Evolutionary conservation across 83 land plant genomes (phyloP), one percentile per base, ranked within the genome.

Genomic region (Picea engelmannii): DNA sequence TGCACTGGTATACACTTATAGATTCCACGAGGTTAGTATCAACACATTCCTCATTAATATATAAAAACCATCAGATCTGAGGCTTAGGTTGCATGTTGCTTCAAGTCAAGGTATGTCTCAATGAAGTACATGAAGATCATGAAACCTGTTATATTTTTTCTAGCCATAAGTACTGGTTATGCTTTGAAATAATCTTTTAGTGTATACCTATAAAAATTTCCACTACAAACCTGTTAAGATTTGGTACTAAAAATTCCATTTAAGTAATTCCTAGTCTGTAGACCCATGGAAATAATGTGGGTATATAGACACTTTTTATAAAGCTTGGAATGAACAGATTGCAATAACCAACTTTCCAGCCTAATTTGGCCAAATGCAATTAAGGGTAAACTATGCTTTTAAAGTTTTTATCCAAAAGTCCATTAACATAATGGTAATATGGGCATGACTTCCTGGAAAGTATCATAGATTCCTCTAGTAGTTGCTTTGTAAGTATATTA

Each of bases 81-180:
- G 2, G 35, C 35, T 31, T 31, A 31, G 2, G 35, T 31, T 31
- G 35, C 35, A 31, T 31, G 35, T 31, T 31, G 35, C 35, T 2
- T 31, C 35, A 31, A 31, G 35, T 31, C 47, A 42, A 42, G 47
- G 47, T 42, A 42, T 42, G 5, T 42, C 47, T 42, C 47, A 42
- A 6, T 42, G 47, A 42, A 42, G 7, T 42, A 95, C 94, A 97
- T 89, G 35, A 90, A 81, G 7, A 91, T 83, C 99, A 95, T 95
- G 83, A 97, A 93, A 40, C 95, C 98, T 92, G 91, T 2, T 11
- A 71, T 23, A 9, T 40, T 11, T 71, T 71, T 20, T 71, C 55
- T 11, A 44, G 76, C 52, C 21, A 71, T 44, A 40, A 71, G 55
- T 42, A 71, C 13, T 7, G 21, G 23, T 2, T 10, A 66, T 24